Conservation (phyloP, 176 grass and related monocot species). For the Rhynchospora breviuscula region DNA sequence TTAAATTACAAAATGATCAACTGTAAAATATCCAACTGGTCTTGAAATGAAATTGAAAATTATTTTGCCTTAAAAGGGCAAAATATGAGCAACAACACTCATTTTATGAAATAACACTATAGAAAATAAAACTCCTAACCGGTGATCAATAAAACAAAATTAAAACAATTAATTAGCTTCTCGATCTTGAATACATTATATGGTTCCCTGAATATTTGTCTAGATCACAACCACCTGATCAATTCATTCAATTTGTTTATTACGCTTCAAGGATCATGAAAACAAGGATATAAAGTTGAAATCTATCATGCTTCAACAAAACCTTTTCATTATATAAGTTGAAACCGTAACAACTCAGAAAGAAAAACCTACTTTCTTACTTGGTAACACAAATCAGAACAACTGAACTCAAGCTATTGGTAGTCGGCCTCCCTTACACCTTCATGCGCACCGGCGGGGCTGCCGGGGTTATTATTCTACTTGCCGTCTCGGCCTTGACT, state of each 20-base stretch:
- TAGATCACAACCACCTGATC: neutral
- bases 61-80: neutral
- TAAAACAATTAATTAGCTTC: neutral
- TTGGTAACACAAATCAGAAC: neutral
- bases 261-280: neutral
- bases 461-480: too few relatives aligned
- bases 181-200: neutral
- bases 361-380: neutral
- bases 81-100: neutral
- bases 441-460: too few relatives aligned
- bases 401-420: neutral
- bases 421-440: too few relatives aligned
- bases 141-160: neutral
- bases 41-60: neutral
- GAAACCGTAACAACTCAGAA: neutral
- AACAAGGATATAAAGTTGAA: neutral
- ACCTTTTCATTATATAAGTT: neutral
- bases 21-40: neutral
- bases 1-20: neutral
- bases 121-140: neutral
- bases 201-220: neutral
- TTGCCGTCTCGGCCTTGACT: too few relatives aligned
- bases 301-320: neutral
- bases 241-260: neutral
- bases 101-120: neutral